Evolutionary conservation across 495 filamentous ascomycete species (phyloP), one percentile per base, ranked within the genome.

Genomic region (Xanthoparmelia taractica): DNA sequence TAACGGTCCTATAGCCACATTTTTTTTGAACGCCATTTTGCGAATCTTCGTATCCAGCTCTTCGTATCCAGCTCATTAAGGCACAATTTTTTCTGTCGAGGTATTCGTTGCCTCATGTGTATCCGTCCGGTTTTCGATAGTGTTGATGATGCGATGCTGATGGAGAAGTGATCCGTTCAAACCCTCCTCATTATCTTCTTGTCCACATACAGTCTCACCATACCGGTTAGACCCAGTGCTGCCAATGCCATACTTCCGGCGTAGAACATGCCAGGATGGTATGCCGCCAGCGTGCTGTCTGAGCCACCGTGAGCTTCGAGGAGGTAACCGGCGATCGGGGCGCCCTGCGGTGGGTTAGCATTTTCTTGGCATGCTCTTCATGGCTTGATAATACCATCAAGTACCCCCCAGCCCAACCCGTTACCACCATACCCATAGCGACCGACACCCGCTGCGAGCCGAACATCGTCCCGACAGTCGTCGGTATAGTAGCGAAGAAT

Each of bases 341-440:
- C 76, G 8, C 83, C 82, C 50, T 54, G 17, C 3, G 25, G 18
- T 5, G 0, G 45, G 3, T 6, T 25, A 7, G 8, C n/a, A n/a
- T n/a, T n/a, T n/a, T n/a, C n/a, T n/a, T n/a, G n/a, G n/a, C n/a
- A n/a, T n/a, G n/a, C n/a, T n/a, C n/a, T n/a, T n/a, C n/a, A n/a
- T n/a, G n/a, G n/a, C n/a, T n/a, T n/a, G n/a, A n/a, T n/a, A n/a
- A n/a, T 20, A 54, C 50, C 74, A 85, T 68, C 29, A 85, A 72
- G 71, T 85, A 85, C 1, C 82, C 82, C 8, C 80, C 82, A 54
- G 76, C 74, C 83, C 82, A 86, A 1, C 83, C 80, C 13, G 79
- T 84, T 2, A 84, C 78, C 58, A 82, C 74, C 83, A 86, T 85
- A 0, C 80, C 80, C 79, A 86, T 82, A 0, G 78, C 83, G 27